Evolutionary conservation across 192 early-diverging fungal species (phyloP), one percentile per base, ranked within the genome.

Genomic region (Coemansia guatemalensis): DNA sequence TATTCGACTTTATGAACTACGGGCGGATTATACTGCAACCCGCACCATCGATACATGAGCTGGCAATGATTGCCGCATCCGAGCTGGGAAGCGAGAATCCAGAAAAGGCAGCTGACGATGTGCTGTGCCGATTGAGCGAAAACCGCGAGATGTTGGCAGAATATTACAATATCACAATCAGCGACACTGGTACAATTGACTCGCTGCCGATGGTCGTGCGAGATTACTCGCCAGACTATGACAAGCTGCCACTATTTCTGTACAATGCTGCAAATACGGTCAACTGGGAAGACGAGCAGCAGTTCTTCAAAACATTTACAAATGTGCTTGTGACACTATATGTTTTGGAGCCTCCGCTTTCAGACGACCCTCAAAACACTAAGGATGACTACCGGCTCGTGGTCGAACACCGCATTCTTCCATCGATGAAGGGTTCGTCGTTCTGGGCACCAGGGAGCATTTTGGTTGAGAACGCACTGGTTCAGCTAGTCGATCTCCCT

Each of bases 1-100:
- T 97, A 17, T 76, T 78, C 22, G 89, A 92, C 29, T 95, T 99
- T 74, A 86, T 85, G 53, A 99, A 99, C 65, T 95, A 92, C 74
- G 96, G 95, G 4, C 82, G 67, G 29, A 84, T 96, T 25, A 53
- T 80, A 20, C 74, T 95, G 32, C 82, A 88, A 11, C 75, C 69
- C 2, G 83, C 92, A 5, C 84, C 85, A 23, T 71, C 87, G 14
- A 88, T 97, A 55, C 66, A 75, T 51, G 87, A 93, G 0, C 78
- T 92, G 48, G 75, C 92, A 6, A 12, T 84, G 49, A 72, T 94
- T 55, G 93, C 93, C 4, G 76, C 72, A 8, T 33, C 26, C 17
- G 70, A 73, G 48, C 62, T 75, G 23, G 60, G 60, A 44, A 39
- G 30, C 17, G 58, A 59, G 14, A 64, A 64, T n/a, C 67, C 78